Evolutionary conservation across 305 asterid genomes (phyloP).

Genomic region (Fraxinus floribunda): DNA sequence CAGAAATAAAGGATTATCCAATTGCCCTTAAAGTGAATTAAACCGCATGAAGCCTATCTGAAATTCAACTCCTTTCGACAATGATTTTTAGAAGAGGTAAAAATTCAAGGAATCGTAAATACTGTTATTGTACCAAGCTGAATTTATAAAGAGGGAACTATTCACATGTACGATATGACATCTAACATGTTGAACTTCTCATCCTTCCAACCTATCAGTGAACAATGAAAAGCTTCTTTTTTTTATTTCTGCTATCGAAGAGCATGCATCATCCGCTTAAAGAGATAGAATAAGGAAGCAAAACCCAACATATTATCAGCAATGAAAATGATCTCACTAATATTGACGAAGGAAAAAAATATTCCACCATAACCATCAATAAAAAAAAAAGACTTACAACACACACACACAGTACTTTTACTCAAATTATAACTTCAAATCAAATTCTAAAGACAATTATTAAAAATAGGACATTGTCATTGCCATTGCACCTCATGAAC

Average conservation of each 20-base stretch:
- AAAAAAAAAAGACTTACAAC: neutral
- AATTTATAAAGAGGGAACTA: conserved; percentile 8
- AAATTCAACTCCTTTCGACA: neutral
- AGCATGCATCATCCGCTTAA: neutral
- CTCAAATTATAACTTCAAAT: conserved; percentile 18
- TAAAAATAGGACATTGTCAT: neutral
- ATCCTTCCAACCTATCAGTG: neutral
- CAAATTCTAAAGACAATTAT: neutral
- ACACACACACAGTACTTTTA: neutral
- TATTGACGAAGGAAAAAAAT: neutral
- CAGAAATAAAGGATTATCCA: neutral
- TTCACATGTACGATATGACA: neutral
- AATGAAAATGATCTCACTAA: conserved; percentile 3
- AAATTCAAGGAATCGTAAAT: conserved; percentile 16
- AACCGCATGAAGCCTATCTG: conserved; percentile 2
- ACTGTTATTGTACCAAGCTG: conserved; percentile 2
- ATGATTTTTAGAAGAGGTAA: conserved; percentile 3
- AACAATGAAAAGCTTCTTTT: neutral
- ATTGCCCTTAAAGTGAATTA: neutral
- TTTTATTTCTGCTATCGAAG: neutral
- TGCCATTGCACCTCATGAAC: conserved; percentile 70
- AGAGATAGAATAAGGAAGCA: neutral
- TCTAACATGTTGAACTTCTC: neutral
- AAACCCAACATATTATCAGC: neutral
- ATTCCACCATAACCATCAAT: conserved; percentile 18